Percentiles rank a stretch among this genome's conserved stretches.
Evolutionary conservation across 495 filamentous ascomycete genomes (phyloP).

Genomic region (Lophiotrema nucula): DNA sequence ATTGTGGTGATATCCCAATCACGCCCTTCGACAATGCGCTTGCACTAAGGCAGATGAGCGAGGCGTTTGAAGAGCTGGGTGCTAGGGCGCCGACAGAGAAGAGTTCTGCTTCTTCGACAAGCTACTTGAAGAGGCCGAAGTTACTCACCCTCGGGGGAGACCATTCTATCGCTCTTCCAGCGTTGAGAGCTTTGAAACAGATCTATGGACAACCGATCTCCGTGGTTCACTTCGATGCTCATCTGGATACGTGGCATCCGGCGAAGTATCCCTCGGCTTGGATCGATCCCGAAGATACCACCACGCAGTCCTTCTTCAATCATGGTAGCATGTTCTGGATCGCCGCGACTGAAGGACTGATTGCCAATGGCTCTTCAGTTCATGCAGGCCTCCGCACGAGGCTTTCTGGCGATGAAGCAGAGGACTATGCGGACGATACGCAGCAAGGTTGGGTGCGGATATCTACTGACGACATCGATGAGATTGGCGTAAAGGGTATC

Average conservation of each 20-base stretch:
- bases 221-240: slow-evolving; percentile 80
- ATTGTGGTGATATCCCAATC: slow-evolving; percentile 83
- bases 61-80: slow-evolving; percentile 67
- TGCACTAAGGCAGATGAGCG: slow-evolving; percentile 73
- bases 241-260: slow-evolving; percentile 77
- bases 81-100: slow-evolving; percentile 46
- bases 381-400: slow-evolving; percentile 77
- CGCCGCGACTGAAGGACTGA: slow-evolving; percentile 70
- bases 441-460: slow-evolving; percentile 46
- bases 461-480: slow-evolving; percentile 52
- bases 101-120: slow-evolving; percentile 35
- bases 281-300: slow-evolving; percentile 48
- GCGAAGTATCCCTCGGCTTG: slow-evolving; percentile 73
- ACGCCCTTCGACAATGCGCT: slow-evolving; percentile 75
- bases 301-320: slow-evolving; percentile 69
- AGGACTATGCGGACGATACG: slow-evolving; percentile 64
- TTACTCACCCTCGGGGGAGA: slow-evolving; percentile 80
- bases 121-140: slow-evolving; percentile 54
- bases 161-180: slow-evolving; percentile 74
- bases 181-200: slow-evolving; percentile 67
- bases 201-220: slow-evolving; percentile 70
- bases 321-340: slow-evolving; percentile 87
- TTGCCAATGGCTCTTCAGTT: slow-evolving; percentile 65
- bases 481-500: slow-evolving; percentile 47
- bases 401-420: slow-evolving; percentile 61